A percentile compares a stretch with the other conserved stretches of the same genome.
These are phyloP conservation scores for Malus domestica DNA, from an alignment of 306 rosid genomes.

Conservation along the genomic window ASM211411v1 NC_041793.1:41057501-41058000, in stretches of 20 bases:
- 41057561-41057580: slow-evolving; percentile 88
- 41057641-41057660: slow-evolving; percentile 75
- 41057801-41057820: not conserved
- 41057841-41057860: not conserved
- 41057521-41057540: slow-evolving; percentile 95
- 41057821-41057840: not conserved
- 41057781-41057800: not conserved
- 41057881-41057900: not conserved
- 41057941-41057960: too few relatives aligned
- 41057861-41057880: not conserved
- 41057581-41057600: slow-evolving; percentile 90
- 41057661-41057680: slow-evolving; percentile 18
- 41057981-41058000: too few relatives aligned
- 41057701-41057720: not conserved
- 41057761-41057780: not conserved
- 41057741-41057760: not conserved
- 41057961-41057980: too few relatives aligned
- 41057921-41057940: not conserved
- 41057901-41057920: not conserved
- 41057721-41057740: not conserved
- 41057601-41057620: slow-evolving; percentile 77
- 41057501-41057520: slow-evolving; percentile 93
- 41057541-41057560: slow-evolving; percentile 98
- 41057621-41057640: slow-evolving; percentile 57
- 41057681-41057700: slow-evolving; percentile 10